Evolutionary conservation across 176 grass and related monocot genomes (phyloP).

Genomic region (Oryza rufipogon): DNA sequence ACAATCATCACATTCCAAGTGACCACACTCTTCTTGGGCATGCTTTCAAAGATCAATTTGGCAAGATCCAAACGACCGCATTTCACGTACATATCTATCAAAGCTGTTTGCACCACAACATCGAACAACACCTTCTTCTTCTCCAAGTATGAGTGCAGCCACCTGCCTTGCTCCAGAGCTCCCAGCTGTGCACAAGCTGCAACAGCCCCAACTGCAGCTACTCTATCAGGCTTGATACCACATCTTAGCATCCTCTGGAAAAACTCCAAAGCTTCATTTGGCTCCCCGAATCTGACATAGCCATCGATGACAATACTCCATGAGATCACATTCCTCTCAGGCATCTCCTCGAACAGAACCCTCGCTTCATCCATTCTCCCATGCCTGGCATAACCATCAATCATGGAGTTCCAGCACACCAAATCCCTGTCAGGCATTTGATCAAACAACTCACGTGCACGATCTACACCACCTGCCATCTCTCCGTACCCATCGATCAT

Average conservation of each 20-base stretch:
- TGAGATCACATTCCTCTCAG: slow-evolving; percentile 62
- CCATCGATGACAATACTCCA: slow-evolving; percentile 71
- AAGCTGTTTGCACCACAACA: slow-evolving; percentile 63
- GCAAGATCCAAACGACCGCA: slow-evolving; percentile 60
- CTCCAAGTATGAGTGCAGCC: slow-evolving; percentile 72
- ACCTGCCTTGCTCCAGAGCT: slow-evolving; percentile 72
- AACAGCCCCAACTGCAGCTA: slow-evolving; percentile 59
- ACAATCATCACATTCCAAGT: slow-evolving; percentile 82
- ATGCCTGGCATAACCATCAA: slow-evolving; percentile 60
- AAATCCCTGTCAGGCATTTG: slow-evolving; percentile 56
- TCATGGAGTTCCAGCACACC: slow-evolving; percentile 80
- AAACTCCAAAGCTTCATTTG: slow-evolving; percentile 52
- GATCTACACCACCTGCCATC: slow-evolving; percentile 43
- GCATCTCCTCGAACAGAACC: slow-evolving; percentile 58
- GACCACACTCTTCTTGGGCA: slow-evolving; percentile 53
- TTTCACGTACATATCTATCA: slow-evolving; percentile 80
- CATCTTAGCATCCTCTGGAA: slow-evolving; percentile 57
- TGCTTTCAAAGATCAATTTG: slow-evolving; percentile 54
- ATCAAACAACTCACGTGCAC: slow-evolving; percentile 66
- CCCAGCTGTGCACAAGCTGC: slow-evolving; percentile 68
- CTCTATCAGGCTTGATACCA: slow-evolving; percentile 52
- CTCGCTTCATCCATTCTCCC: slow-evolving; percentile 52
- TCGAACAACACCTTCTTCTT: slow-evolving; percentile 64
- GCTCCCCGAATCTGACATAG: slow-evolving; percentile 49
- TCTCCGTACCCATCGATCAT: slow-evolving; percentile 72